Evolutionary conservation across 2,329 filamentous ascomycete genomes (phyloP), one percentile per base, ranked within the genome.

Genomic region (Curvularia eragrostidis): DNA sequence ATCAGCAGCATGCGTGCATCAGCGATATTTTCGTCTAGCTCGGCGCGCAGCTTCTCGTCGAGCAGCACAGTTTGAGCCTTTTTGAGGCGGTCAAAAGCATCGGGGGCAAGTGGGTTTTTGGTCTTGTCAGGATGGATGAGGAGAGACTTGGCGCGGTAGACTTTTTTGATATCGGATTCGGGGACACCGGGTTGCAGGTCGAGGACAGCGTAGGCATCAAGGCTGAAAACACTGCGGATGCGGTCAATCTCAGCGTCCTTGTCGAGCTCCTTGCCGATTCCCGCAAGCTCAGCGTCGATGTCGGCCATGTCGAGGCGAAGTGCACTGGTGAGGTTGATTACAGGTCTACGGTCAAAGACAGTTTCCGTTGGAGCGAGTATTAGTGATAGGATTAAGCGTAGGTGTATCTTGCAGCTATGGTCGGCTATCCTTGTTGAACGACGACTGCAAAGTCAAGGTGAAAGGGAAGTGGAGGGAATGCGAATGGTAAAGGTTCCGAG

Each of bases 71-170:
- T 90, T 74, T 98, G 93, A 0, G 95, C 95, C 79, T 98, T 97
- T 73, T 97, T 97, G 26, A 99, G 85, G 9, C 94, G 89, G 79
- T 99, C 95, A 75, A 99, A 99, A 65, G 95, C 95, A 71, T 98
- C 95, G 3, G 95, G 94, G 0, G 95, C 95, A 48, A 84, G 86
- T 0, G 92, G 89, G 74, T 99, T 98, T 72, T 88, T 88, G 55
- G 95, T 97, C 79, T 99, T 99, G 82, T 99, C 95, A 6, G 95
- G 95, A 82, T 99, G 95, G 81, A 99, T 98, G 48, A 99, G 88
- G 56, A 99, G 89, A n/a, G 95, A 99, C 79, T 97, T 98, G 71
- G 92, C 93, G 82, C 95, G 93, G 81, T 98, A 99, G 66, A 87
- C 86, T 68, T 89, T 83, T 80, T 97, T 98, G 83, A 99, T 98